phyloP scores from a whole-genome alignment of 2,329 filamentous ascomycete species.

The Diaporthe citrichinensis region DNA sequence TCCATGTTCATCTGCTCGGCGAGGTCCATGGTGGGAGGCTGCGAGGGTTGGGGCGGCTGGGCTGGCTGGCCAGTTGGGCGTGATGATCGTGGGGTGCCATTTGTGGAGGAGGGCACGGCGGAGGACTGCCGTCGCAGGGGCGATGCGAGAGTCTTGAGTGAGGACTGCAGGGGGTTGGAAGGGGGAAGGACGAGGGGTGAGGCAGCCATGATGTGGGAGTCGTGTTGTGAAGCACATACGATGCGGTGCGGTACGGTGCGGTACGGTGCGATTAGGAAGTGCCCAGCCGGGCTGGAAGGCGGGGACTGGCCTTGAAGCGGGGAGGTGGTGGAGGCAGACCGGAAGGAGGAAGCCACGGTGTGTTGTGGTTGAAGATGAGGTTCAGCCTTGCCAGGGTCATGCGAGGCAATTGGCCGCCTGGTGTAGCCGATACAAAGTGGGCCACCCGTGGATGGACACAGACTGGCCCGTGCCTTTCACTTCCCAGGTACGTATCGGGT shows the following conservation, averaged over 20 bases:
- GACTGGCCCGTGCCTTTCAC: neutral
- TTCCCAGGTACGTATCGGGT: neutral
- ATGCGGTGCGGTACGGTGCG: neutral
- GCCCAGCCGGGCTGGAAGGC: neutral
- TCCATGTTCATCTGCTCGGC: constrained; percentile 87
- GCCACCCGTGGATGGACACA: neutral
- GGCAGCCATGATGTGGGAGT: constrained; percentile 56
- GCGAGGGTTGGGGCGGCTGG: constrained; percentile 28
- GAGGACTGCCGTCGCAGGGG: constrained; percentile 49
- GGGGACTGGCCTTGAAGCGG: neutral
- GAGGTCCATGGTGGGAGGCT: constrained; percentile 64
- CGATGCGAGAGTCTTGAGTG: constrained; percentile 41
- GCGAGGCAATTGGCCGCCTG: constrained; percentile 10
- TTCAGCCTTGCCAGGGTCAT: constrained; percentile 1
- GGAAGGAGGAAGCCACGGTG: no score
- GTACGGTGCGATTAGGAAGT: no score
- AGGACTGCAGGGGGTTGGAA: constrained; percentile 40
- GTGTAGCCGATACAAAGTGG: neutral
- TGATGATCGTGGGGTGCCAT: constrained; percentile 45
- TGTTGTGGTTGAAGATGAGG: neutral
- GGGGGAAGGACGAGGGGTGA: constrained; percentile 60
- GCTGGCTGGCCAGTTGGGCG: constrained; percentile 36
- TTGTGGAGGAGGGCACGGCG: constrained; percentile 47
- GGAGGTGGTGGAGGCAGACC: neutral
- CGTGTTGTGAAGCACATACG: neutral